Conservation (phyloP, 805 yeast genomes). For the Candida sphagnicola region DNA sequence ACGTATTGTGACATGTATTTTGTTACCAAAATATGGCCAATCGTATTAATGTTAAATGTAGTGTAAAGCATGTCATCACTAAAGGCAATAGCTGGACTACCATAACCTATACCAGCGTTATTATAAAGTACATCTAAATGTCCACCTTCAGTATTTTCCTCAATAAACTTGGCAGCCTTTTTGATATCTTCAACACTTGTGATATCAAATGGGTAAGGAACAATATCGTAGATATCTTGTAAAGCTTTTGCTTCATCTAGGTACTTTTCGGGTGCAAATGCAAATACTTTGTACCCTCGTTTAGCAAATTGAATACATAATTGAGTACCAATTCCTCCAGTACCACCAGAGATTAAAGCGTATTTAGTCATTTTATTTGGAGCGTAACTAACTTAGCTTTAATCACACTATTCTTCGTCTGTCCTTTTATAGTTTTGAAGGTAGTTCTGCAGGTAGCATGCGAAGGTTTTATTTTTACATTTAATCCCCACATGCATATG, state of each 20-base stretch:
- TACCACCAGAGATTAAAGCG: slow-evolving; percentile 52
- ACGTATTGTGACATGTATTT: slow-evolving; percentile 29
- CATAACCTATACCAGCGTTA: slow-evolving; percentile 34
- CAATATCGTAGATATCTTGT: slow-evolving; percentile 14
- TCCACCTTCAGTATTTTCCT: slow-evolving; percentile 24
- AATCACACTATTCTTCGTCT: no score
- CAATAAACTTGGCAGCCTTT: slow-evolving; percentile 17
- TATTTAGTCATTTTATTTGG: slow-evolving; percentile 9
- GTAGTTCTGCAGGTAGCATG: no score
- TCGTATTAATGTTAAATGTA: slow-evolving; percentile 29
- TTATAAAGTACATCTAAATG: slow-evolving; percentile 32
- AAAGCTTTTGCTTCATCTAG: slow-evolving; percentile 48
- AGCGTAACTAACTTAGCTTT: no score
- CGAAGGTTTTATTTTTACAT: no score
- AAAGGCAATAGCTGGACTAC: slow-evolving; percentile 28
- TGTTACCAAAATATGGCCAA: slow-evolving; percentile 34
- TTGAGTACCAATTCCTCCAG: slow-evolving; percentile 49
- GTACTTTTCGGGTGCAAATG: slow-evolving; percentile 54
- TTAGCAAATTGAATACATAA: slow-evolving; percentile 40
- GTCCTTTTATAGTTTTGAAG: no score
- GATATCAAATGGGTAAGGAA: slow-evolving; percentile 33
- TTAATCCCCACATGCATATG: no score
- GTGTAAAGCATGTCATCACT: slow-evolving; percentile 17
- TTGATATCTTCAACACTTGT: slow-evolving; percentile 24
- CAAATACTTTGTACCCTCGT: slow-evolving; percentile 54